Evolutionary conservation across 2,329 filamentous ascomycete genomes (phyloP).

Genomic region (Epichloe sylvatica): DNA sequence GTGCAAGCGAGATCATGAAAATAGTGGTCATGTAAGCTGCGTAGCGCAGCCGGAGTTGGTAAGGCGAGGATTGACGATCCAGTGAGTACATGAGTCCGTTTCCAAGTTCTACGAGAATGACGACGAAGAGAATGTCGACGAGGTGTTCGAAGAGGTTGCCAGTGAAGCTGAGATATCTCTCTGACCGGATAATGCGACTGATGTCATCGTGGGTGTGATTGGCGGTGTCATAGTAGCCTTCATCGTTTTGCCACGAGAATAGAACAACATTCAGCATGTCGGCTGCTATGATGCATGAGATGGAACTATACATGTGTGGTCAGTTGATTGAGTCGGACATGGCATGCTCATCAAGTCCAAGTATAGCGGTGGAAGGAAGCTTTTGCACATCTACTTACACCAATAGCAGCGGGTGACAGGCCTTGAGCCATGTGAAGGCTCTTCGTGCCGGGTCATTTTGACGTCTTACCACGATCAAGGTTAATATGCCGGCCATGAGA

Average conservation of each 20-base stretch:
- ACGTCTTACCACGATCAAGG: constrained; percentile 1
- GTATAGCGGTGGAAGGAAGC: not conserved
- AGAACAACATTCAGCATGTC: constrained; percentile 4
- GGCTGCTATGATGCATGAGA: constrained; percentile 5
- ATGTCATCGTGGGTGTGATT: constrained; percentile 6
- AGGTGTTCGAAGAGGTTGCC: constrained; percentile 7
- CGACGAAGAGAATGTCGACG: constrained; percentile 2
- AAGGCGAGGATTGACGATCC: not conserved
- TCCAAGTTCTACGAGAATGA: constrained; percentile 5
- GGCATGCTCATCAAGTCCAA: too few relatives aligned
- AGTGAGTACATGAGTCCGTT: constrained; percentile 5
- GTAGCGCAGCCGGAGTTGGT: constrained; percentile 4
- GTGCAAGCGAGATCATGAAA: not conserved
- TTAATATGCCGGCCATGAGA: constrained; percentile 3
- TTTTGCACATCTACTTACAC: constrained; percentile 2
- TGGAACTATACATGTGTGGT: not conserved
- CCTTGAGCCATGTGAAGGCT: constrained; percentile 5
- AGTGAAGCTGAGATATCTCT: constrained; percentile 6
- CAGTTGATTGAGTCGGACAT: too few relatives aligned
- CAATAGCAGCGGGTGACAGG: constrained; percentile 3
- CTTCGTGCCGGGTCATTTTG: constrained; percentile 3
- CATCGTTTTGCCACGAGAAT: constrained; percentile 6
- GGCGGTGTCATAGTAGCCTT: constrained; percentile 5
- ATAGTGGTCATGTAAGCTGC: not conserved
- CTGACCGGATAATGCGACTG: constrained; percentile 4